Conservation (phyloP, 2,329 filamentous ascomycete genomes). For the Mycocentrospora acerina region DNA sequence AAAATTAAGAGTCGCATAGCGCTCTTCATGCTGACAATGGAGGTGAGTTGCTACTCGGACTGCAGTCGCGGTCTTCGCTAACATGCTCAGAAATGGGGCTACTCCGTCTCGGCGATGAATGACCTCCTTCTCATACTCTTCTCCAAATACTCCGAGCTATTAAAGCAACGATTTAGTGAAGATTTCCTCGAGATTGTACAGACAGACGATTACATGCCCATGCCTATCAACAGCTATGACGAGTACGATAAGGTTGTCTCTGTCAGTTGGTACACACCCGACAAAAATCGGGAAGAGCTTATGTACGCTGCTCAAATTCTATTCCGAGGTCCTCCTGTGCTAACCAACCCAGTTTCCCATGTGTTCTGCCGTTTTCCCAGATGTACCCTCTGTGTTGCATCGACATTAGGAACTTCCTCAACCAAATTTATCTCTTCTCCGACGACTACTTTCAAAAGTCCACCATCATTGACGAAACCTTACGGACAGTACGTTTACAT, state of each 20-base stretch:
- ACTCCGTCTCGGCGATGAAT: conserved; percentile 79
- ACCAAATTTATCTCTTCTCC: conserved; percentile 97
- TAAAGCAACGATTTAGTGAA: conserved; percentile 89
- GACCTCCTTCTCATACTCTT: conserved; percentile 85
- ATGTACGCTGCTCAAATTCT: conserved; percentile 54
- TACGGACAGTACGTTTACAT: conserved; percentile 66
- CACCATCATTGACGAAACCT: conserved; percentile 84
- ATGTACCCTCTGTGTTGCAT: conserved; percentile 99
- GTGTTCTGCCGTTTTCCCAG: conserved; percentile 94
- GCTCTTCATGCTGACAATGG: conserved; percentile 97
- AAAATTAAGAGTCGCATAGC: conserved; percentile 93
- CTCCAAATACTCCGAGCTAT: conserved; percentile 86
- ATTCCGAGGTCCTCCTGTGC: conserved; percentile 8
- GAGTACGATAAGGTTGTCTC: conserved; percentile 96
- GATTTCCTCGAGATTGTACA: conserved; percentile 89
- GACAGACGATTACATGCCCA: conserved; percentile 99
- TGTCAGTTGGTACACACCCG: conserved; percentile 92
- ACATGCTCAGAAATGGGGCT: conserved; percentile 73
- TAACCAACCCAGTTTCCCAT: conserved; percentile 70
- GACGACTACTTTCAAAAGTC: conserved; percentile 95
- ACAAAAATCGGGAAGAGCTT: conserved; percentile 73
- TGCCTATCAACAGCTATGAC: conserved; percentile 87
- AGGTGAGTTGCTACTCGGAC: conserved; percentile 55
- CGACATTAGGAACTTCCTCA: conserved; percentile 94
- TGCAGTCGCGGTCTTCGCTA: conserved; percentile 4